Base-by-base conservation (phyloP, 352 stramenopile genomes). In the Globisporangium viniferum region DNA sequence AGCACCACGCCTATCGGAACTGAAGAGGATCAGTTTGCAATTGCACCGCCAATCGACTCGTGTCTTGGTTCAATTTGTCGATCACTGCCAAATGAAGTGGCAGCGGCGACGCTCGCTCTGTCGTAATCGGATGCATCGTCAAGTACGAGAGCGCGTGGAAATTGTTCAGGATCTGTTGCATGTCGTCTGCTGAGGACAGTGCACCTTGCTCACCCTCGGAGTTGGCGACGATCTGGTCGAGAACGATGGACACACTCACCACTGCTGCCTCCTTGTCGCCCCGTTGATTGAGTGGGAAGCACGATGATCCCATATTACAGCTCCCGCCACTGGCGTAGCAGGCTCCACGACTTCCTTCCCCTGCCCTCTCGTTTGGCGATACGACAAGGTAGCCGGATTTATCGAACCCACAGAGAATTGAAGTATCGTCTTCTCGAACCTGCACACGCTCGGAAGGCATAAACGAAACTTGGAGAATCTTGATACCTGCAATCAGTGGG, bases 141-240 rank as follows among this genome's bases (percentile, higher is more conserved):
- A 93, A 70, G 57, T 86, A 93, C 48, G 84, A 91, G n/a, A 89
- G 74, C 54, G 75, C 77, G 48, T 83, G 65, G 44, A 90, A 91
- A 46, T 93, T 81, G 8, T 68, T 67, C 63, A 93, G 67, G 63
- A 93, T 79, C 1, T 66, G 53, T 35, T 64, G 68, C 9, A 75
- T 44, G 2, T 64, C 67, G 22, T 77, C 66, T 1, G 67, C 24
- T 20, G 48, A 46, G 24, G 44, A 51, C 44, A 46, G 49, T 3
- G 49, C 51, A n/a, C n/a, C 29, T 24, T 14, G 55, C 24, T 65
- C 59, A 60, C 63, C 54, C 48, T 29, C 72, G 6, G 8, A 15
- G 10, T 3, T 59, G 2, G 41, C n/a, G 9, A 72, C 8, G n/a
- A 67, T 27, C 20, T 72, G 51, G 49, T 76, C 72, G 14, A 76